phyloP scores from a whole-genome alignment of 805 yeast species.

The Zygosaccharomyces kombuchaensis region DNA sequence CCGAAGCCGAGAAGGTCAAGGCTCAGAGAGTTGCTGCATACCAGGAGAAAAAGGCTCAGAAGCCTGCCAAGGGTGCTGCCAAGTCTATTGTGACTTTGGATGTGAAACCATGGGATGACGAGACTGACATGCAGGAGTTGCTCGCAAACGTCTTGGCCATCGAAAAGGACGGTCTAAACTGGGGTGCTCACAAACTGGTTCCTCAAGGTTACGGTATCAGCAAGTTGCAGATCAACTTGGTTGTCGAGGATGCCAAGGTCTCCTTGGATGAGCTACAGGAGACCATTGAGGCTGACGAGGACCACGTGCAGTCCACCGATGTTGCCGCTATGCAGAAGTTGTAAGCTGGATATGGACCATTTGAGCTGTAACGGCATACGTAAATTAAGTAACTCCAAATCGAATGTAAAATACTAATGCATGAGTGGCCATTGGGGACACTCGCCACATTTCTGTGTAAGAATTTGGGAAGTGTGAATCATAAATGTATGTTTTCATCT shows the following conservation, averaged over 20 bases:
- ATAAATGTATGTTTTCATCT: too few species aligned
- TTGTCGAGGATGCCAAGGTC: slow-evolving; percentile 95
- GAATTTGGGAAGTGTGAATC: too few species aligned
- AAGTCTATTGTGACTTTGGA: slow-evolving; percentile 95
- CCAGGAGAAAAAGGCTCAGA: slow-evolving; percentile 95
- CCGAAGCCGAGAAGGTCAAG: slow-evolving; percentile 94
- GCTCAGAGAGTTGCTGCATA: slow-evolving; percentile 97
- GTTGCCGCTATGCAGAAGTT: slow-evolving; percentile 97
- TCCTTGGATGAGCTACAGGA: slow-evolving; percentile 86
- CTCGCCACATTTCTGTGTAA: too few species aligned
- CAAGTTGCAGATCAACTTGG: slow-evolving; percentile 98
- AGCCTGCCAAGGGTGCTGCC: slow-evolving; percentile 98
- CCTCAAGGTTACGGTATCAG: slow-evolving; percentile 99
- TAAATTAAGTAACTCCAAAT: slow-evolving; percentile 4
- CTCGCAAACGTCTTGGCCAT: slow-evolving; percentile 80
- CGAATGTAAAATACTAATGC: slow-evolving; percentile 6
- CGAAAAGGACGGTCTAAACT: slow-evolving; percentile 86
- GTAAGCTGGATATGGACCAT: slow-evolving; percentile 44
- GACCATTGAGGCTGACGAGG: slow-evolving; percentile 83
- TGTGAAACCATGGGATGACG: slow-evolving; percentile 99
- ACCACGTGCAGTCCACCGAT: slow-evolving; percentile 98
- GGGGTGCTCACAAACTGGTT: slow-evolving; percentile 97
- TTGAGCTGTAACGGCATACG: not conserved
- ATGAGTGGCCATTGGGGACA: not conserved
- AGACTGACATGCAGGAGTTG: slow-evolving; percentile 89